phyloP scores from a whole-genome alignment of 371 early-diverging fungal genomes.

The Mucor piriformis region DNA sequence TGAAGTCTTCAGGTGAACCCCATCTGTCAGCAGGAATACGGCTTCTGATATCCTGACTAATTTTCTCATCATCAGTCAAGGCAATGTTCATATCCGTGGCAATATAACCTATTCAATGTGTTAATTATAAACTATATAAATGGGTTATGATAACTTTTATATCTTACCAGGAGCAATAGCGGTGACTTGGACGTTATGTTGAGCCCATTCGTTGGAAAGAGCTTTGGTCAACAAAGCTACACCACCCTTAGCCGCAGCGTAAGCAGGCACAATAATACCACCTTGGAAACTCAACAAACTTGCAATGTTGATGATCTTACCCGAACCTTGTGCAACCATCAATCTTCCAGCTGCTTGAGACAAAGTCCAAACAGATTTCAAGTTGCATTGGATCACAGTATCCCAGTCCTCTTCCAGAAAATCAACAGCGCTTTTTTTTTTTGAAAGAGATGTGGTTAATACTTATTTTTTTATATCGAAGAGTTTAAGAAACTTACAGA shows the following conservation, averaged over 20 bases:
- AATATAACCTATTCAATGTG: constrained; percentile 48
- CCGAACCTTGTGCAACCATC: constrained; percentile 23
- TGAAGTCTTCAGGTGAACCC: constrained; percentile 54
- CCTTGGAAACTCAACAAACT: constrained; percentile 37
- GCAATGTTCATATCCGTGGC: constrained; percentile 55
- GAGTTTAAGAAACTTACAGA: constrained; percentile 22
- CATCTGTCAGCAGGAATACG: constrained; percentile 53
- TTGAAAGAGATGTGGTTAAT: no score
- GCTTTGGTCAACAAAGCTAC: constrained; percentile 14
- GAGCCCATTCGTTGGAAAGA: constrained; percentile 12
- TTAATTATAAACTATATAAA: no score
- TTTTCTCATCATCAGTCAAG: constrained; percentile 25
- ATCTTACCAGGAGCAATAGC: constrained; percentile 56
- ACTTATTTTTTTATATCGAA: no score
- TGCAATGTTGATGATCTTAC: constrained; percentile 39
- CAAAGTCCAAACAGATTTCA: constrained; percentile 36
- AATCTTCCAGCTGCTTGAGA: constrained; percentile 34
- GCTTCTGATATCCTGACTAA: constrained; percentile 24
- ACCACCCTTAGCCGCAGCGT: constrained; percentile 16
- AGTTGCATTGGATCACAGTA: constrained; percentile 33
- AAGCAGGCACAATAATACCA: constrained; percentile 32
- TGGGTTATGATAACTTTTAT: no score
- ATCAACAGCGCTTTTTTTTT: no score
- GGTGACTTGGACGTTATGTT: constrained; percentile 50
- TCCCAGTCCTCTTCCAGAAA: constrained; percentile 41